These are phyloP conservation scores for Takakia lepidozioides DNA, from an alignment of 225 moss, liverwort and hornwort species.

Conservation along the genomic window DNA sequence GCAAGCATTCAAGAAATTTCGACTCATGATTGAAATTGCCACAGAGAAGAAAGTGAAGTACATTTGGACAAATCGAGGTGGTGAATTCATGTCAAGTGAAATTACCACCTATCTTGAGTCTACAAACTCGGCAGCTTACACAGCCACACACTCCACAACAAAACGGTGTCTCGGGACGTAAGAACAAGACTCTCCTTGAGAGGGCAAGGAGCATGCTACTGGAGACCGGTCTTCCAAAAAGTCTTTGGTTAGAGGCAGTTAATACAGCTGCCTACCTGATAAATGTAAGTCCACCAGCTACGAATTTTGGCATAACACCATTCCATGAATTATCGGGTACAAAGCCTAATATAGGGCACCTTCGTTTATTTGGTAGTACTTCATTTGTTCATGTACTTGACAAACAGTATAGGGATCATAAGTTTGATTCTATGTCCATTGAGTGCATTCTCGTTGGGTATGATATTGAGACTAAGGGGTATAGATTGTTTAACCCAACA, in stretches of 20 bases:
- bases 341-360: neutral
- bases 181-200: neutral
- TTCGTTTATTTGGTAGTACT: neutral
- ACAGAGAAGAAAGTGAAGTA: neutral
- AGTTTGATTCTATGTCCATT: neutral
- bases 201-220: neutral
- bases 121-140: neutral
- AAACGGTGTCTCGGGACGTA: neutral
- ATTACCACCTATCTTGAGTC: neutral
- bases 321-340: neutral
- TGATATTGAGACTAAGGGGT: neutral
- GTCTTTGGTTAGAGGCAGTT: neutral
- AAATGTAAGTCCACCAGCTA: neutral
- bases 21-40: neutral
- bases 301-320: neutral
- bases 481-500: neutral
- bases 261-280: neutral
- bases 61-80: neutral
- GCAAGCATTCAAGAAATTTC: neutral
- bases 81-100: neutral
- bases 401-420: neutral
- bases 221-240: neutral
- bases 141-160: constrained; percentile 1
- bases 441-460: neutral
- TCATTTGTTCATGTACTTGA: neutral